Conservation (phyloP, 371 early-diverging fungal genomes). For the Mortierella sp. region DNA sequence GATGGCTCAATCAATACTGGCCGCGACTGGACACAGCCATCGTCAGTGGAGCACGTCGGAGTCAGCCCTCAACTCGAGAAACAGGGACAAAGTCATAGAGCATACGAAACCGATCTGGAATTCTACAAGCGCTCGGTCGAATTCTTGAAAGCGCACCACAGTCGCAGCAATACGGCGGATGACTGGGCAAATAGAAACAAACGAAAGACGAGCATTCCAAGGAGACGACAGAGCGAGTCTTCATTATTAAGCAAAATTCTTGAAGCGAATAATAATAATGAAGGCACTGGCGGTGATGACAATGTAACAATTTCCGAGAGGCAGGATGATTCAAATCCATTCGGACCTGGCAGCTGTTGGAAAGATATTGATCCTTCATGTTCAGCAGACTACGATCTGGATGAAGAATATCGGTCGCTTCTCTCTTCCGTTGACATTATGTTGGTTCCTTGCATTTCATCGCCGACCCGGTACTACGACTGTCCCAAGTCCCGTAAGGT, state of each 20-base stretch:
- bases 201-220: slow-evolving; percentile 16
- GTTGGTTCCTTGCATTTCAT: slow-evolving; percentile 24
- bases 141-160: slow-evolving; percentile 38
- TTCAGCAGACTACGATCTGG: slow-evolving; percentile 5
- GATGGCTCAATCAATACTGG: slow-evolving; percentile 1
- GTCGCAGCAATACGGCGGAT: slow-evolving; percentile 17
- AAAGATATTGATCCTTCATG: slow-evolving; percentile 17
- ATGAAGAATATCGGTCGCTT: slow-evolving; percentile 21
- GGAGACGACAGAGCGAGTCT: slow-evolving; percentile 30
- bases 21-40: neutral
- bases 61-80: neutral
- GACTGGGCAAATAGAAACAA: slow-evolving; percentile 40
- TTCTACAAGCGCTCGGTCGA: slow-evolving; percentile 34
- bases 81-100: neutral
- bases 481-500: slow-evolving; percentile 20
- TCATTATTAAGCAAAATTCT: slow-evolving; percentile 13
- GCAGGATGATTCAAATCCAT: slow-evolving; percentile 5
- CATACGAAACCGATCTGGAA: slow-evolving; percentile 17
- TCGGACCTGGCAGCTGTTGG: slow-evolving; percentile 25
- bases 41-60: neutral
- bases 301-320: too few relatives aligned
- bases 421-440: slow-evolving; percentile 34
- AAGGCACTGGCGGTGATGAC: neutral
- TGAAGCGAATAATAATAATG: neutral
- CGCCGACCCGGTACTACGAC: slow-evolving; percentile 42